phyloP scores from a whole-genome alignment of 2,329 filamentous ascomycete species.

The Tolypocladium guangdongense region DNA sequence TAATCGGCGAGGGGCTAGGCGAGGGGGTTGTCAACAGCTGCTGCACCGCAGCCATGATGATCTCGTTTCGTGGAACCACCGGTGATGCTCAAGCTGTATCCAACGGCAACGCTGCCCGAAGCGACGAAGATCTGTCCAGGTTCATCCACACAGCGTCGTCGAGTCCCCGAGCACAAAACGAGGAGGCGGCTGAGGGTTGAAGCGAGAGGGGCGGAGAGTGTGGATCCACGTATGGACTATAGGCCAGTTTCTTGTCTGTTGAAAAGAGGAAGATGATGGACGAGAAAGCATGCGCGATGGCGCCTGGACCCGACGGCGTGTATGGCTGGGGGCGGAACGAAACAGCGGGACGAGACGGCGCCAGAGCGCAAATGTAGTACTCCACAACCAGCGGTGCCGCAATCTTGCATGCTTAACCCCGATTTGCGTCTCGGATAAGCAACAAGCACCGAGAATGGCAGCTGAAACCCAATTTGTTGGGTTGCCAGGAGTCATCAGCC shows the following conservation, averaged over 20 bases:
- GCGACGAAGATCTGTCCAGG: not conserved
- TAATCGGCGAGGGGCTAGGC: slow-evolving; percentile 13
- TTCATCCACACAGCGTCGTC: not conserved
- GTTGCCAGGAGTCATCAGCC: not conserved
- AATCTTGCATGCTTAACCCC: not conserved
- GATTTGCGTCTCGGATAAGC: not conserved
- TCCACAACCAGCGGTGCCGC: not conserved
- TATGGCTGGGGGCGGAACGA: not conserved
- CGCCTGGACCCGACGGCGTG: not conserved
- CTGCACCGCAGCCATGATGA: slow-evolving; percentile 27
- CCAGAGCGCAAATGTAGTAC: not conserved
- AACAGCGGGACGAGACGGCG: not conserved
- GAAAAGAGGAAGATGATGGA: not conserved
- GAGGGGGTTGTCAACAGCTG: slow-evolving; percentile 23
- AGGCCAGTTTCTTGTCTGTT: not conserved
- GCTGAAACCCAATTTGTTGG: not conserved
- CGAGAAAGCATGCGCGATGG: not conserved
- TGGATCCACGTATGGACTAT: not conserved
- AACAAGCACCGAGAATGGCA: not conserved
- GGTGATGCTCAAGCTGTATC: not conserved
- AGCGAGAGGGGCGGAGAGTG: too few relatives aligned
- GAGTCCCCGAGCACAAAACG: too few relatives aligned
- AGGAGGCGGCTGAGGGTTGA: not conserved
- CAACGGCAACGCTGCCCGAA: not conserved
- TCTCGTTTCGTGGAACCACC: not conserved